Evolutionary conservation across 2,329 filamentous ascomycete genomes (phyloP).

Genomic region (Neoarthrinium moseri): DNA sequence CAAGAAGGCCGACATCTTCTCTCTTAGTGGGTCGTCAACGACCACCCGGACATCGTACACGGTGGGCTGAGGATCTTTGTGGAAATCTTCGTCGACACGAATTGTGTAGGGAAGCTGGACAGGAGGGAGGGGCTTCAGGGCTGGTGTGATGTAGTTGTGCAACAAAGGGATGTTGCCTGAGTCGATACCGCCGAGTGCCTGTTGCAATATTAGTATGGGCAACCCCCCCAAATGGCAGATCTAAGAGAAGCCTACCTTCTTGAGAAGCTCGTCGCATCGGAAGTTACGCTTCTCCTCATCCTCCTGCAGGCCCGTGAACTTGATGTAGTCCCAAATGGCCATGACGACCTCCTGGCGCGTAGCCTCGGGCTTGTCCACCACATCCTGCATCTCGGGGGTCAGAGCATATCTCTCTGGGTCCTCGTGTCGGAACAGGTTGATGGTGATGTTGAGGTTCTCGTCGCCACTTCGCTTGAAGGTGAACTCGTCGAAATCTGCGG

Average conservation of each 20-base stretch:
- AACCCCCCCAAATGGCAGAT: too few relatives aligned
- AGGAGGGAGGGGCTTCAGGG: conserved; percentile 77
- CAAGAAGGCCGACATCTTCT: conserved; percentile 63
- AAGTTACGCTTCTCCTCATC: conserved; percentile 94
- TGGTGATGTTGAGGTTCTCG: conserved; percentile 86
- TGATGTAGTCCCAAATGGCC: conserved; percentile 94
- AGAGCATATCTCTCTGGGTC: conserved; percentile 81
- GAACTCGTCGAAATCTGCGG: conserved; percentile 83
- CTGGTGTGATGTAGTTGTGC: conserved; percentile 73
- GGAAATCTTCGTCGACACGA: conserved; percentile 82
- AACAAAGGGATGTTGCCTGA: conserved; percentile 80
- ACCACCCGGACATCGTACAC: conserved; percentile 87
- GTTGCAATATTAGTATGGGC: conserved; percentile 62
- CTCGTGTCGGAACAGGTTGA: conserved; percentile 84
- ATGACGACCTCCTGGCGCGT: conserved; percentile 86
- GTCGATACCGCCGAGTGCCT: conserved; percentile 7
- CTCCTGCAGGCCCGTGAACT: conserved; percentile 81
- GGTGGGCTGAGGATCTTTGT: conserved; percentile 72
- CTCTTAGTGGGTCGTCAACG: conserved; percentile 78
- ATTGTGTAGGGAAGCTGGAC: conserved; percentile 89
- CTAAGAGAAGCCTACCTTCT: conserved; percentile 69
- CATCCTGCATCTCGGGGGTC: conserved; percentile 74
- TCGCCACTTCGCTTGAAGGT: conserved; percentile 91
- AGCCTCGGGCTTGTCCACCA: conserved; percentile 83
- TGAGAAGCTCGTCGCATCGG: conserved; percentile 81